Evolutionary conservation across 352 stramenopile species (phyloP), one percentile per base, ranked within the genome.

Genomic region (Phytophthora cryptogea): DNA sequence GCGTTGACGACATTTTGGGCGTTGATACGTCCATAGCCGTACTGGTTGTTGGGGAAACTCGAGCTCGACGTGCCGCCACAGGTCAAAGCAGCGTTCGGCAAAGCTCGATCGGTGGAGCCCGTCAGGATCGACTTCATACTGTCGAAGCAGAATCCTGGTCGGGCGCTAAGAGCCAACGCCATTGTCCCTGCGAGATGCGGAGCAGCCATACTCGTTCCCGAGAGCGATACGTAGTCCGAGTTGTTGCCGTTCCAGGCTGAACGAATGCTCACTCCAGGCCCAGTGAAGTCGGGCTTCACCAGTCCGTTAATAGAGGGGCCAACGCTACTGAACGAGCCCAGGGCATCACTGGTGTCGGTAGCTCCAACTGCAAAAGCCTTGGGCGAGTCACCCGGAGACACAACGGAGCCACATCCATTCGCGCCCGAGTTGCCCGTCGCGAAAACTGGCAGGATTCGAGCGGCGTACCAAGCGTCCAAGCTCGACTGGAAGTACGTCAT

Each of bases 41-140:
- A 83, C 37, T 76, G 59, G 60, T 86, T 88, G 77, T 88, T 88
- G 13, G 78, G 78, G 44, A 71, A 85, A n/a, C 31, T 40, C 3
- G 35, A 43, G 51, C 73, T 60, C 0, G 47, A 32, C 7, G 73
- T 82, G 26, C 49, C 54, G 5, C 76, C 74, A 45, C 78, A 88
- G 0, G 61, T 70, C 39, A 40, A 14, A 5, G 13, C 30, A 20
- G 66, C 11, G 8, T 26, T 59, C 4, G 66, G 54, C 11, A 74
- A 35, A 7, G 39, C 16, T 5, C 39, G 49, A 8, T 63, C 46
- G 0, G 41, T 74, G 23, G 59, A 65, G 10, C 60, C 16, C 6
- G 37, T 26, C 26, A 88, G 42, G 14, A 74, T 36, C 0, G 48
- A 39, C 54, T 73, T 74, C 47, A 83, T 50, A 2, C 32, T 58